Conservation (phyloP, 1,284 basidiomycete species). For the Exobasidium cylindrosporum region DNA sequence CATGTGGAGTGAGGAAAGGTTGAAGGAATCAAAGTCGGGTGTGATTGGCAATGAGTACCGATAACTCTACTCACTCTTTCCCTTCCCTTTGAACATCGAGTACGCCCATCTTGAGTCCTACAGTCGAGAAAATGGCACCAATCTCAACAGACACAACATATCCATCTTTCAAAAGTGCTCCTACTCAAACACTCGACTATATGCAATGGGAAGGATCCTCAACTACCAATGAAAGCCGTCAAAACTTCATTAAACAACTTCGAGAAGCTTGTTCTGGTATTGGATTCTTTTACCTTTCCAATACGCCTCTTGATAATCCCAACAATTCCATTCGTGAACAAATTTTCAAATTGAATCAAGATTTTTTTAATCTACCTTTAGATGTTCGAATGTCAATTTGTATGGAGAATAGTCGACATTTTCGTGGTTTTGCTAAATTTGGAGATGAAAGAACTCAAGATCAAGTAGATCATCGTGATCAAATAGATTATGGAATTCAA, state of each 20-base stretch:
- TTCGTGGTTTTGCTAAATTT: constrained; percentile 41
- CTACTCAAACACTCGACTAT: constrained; percentile 5
- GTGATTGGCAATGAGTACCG: too few relatives aligned
- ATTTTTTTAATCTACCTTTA: constrained; percentile 31
- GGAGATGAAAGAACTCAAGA: constrained; percentile 34
- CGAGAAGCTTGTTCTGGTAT: constrained; percentile 10
- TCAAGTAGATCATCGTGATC: constrained; percentile 36
- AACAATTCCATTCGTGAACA: background rate
- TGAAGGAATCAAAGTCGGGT: too few relatives aligned
- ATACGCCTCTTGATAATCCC: constrained; percentile 23
- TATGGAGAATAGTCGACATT: constrained; percentile 34
- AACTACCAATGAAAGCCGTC: background rate
- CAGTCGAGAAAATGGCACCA: background rate
- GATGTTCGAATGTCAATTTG: constrained; percentile 23
- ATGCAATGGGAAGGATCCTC: background rate
- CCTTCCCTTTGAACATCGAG: too few relatives aligned
- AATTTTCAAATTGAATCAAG: constrained; percentile 27
- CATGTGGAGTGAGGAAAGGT: too few relatives aligned
- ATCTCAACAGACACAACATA: background rate
- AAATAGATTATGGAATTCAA: constrained; percentile 20
- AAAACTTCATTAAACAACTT: constrained; percentile 5
- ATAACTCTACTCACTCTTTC: too few relatives aligned
- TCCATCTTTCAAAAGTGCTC: background rate
- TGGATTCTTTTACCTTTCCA: constrained; percentile 41
- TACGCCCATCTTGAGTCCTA: too few relatives aligned